phyloP scores from a whole-genome alignment of 2,329 filamentous ascomycete genomes.

The Aspergillus eucalypticola region DNA sequence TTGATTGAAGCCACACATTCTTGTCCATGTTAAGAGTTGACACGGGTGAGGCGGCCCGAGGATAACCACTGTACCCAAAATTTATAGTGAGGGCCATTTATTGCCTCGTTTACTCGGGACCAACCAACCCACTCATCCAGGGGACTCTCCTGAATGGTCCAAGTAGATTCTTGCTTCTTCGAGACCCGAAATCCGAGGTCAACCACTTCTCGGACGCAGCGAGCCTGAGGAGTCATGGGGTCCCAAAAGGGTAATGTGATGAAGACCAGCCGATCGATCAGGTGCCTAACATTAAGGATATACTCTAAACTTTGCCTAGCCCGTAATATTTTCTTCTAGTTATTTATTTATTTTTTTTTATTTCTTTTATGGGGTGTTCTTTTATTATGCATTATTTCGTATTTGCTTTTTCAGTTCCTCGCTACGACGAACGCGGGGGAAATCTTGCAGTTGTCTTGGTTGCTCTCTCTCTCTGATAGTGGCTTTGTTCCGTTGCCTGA shows the following conservation, averaged over 20 bases:
- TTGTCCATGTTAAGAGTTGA: no score
- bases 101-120: no score
- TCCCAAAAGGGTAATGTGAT: conserved; percentile 4
- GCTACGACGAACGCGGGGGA: not conserved
- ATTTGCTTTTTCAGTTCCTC: not conserved
- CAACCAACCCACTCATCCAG: not conserved
- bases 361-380: not conserved
- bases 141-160: not conserved
- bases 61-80: not conserved
- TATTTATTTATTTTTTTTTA: not conserved
- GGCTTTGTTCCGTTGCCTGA: conserved; percentile 1
- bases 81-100: not conserved
- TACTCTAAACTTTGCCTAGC: conserved; percentile 5
- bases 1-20: no score
- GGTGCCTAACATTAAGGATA: conserved; percentile 1
- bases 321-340: not conserved
- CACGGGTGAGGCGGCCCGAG: not conserved
- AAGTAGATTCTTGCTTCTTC: not conserved
- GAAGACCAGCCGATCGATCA: conserved; percentile 9
- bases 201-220: not conserved
- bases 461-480: no score
- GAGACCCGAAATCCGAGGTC: not conserved
- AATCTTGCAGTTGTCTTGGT: not conserved
- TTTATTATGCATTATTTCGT: not conserved
- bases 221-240: not conserved